Base-by-base conservation (phyloP, 345 rosid species). In the Populus alba region DNA sequence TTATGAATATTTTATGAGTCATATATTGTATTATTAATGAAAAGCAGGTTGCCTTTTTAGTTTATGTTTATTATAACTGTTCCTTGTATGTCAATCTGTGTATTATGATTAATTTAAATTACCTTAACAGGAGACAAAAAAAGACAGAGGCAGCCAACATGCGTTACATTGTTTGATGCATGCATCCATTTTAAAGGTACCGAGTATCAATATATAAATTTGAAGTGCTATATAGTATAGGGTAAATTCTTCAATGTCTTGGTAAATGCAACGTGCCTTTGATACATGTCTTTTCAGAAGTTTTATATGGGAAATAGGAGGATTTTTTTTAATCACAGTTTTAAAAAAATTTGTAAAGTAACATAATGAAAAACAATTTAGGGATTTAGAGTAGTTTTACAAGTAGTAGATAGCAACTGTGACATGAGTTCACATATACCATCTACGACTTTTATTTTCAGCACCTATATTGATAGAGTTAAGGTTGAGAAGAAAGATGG, bases 391-490 rank as follows among this genome's bases (percentile, higher is more conserved):
- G 37, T 5, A 33, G 6, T 4, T 33, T 33, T 33, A 33, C 1
- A 33, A 33, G 6, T 33, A 0, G 1, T 0, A 33, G 5, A 33
- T 33, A 33, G 5, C 6, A 33, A 33, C 6, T 4, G 37, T 6
- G 5, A 4, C 37, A 33, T 33, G 37, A 33, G 5, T 33, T 33
- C 4, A 2, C 4, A 31, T 0, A 31, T 31, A 31, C 4, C 4
- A 4, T 0, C 37, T 4, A 0, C 3, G 3, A 31, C 33, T 31
- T 0, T 33, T 33, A 4, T 33, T 33, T 4, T 0, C 5, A 0
- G 37, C 6, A 33, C 0, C 5, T 33, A 0, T 33, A 4, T 33
- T 4, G 0, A 33, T 33, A 33, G 0, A 33, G 35, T 33, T 4
- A 33, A 33, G 37, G 37, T 33, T 3, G 6, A 33, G 6, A 33